These are phyloP conservation scores for Rhododendron ovatum DNA, from an alignment of 148 eudicot genomes.

Conservation along the genomic window DNA sequence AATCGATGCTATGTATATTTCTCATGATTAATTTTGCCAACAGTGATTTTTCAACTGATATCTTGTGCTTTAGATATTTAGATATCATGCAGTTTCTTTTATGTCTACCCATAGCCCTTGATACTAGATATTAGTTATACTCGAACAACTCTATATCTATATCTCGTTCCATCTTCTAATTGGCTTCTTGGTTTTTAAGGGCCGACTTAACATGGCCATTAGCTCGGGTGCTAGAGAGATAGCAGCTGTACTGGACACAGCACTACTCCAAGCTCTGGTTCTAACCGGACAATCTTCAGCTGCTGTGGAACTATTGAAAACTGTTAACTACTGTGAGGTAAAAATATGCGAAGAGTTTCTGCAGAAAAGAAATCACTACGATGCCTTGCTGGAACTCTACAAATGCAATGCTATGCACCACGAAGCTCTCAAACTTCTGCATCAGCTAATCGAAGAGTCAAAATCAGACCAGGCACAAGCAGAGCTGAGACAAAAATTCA, in stretches of 20 bases:
- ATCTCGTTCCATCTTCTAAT: slow-evolving; percentile 10
- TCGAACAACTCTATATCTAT: not conserved
- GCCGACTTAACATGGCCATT: slow-evolving; percentile 54
- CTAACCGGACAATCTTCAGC: slow-evolving; percentile 85
- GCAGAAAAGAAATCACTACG: slow-evolving; percentile 58
- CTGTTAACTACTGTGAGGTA: slow-evolving; percentile 87
- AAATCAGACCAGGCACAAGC: slow-evolving; percentile 60
- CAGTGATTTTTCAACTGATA: not conserved
- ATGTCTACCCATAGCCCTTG: slow-evolving; percentile 4
- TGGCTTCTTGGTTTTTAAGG: slow-evolving; percentile 35
- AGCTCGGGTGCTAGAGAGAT: slow-evolving; percentile 88
- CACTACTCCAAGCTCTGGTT: slow-evolving; percentile 81
- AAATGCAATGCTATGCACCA: slow-evolving; percentile 81
- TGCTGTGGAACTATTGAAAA: slow-evolving; percentile 77
- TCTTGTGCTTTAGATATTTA: not conserved
- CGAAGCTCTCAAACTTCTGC: slow-evolving; percentile 85
- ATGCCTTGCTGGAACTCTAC: slow-evolving; percentile 74
- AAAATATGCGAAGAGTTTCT: slow-evolving; percentile 90
- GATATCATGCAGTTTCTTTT: not conserved
- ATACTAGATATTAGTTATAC: not conserved
- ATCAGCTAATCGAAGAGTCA: slow-evolving; percentile 71
- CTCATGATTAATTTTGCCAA: not conserved
- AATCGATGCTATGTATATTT: not conserved
- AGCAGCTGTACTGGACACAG: slow-evolving; percentile 91
- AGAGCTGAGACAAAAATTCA: slow-evolving; percentile 69